These are phyloP conservation scores for Ammopiptanthus mongolicus DNA, from an alignment of 306 rosid genomes.

Conservation along the genomic window DNA sequence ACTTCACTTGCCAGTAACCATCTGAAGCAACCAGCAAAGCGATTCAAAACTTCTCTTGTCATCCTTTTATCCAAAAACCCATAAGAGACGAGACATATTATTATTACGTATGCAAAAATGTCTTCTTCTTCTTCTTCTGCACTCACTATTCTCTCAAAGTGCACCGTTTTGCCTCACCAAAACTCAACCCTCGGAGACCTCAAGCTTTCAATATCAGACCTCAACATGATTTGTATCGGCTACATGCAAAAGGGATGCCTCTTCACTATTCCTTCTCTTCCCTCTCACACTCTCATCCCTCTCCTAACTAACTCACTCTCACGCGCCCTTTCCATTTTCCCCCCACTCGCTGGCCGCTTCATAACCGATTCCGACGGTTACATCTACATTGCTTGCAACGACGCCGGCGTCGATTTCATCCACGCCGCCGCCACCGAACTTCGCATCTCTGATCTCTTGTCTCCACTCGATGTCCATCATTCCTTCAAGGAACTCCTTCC, in stretches of 20 bases:
- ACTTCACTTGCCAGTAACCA: no score
- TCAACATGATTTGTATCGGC: slow-evolving; percentile 72
- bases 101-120: not conserved
- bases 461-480: slow-evolving; percentile 40
- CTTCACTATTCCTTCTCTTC: not conserved
- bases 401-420: slow-evolving; percentile 66
- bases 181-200: slow-evolving; percentile 42
- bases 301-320: slow-evolving; percentile 49
- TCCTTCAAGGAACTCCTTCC: slow-evolving; percentile 43
- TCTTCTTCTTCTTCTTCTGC: slow-evolving; percentile 5
- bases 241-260: slow-evolving; percentile 57
- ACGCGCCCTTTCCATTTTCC: slow-evolving; percentile 54
- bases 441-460: slow-evolving; percentile 39
- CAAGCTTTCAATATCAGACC: slow-evolving; percentile 78
- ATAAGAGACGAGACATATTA: no score
- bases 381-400: slow-evolving; percentile 62
- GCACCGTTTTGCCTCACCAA: slow-evolving; percentile 50
- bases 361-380: slow-evolving; percentile 44
- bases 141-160: slow-evolving; percentile 32
- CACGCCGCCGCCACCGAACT: slow-evolving; percentile 36
- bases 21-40: not conserved
- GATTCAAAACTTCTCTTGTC: not conserved
- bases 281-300: slow-evolving; percentile 26
- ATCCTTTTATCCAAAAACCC: not conserved
- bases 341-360: slow-evolving; percentile 76